A percentile compares a stretch with the other conserved stretches of the same genome.
phyloP scores from a whole-genome alignment of 805 yeast species.

The Wickerhamiella siamensis region DNA sequence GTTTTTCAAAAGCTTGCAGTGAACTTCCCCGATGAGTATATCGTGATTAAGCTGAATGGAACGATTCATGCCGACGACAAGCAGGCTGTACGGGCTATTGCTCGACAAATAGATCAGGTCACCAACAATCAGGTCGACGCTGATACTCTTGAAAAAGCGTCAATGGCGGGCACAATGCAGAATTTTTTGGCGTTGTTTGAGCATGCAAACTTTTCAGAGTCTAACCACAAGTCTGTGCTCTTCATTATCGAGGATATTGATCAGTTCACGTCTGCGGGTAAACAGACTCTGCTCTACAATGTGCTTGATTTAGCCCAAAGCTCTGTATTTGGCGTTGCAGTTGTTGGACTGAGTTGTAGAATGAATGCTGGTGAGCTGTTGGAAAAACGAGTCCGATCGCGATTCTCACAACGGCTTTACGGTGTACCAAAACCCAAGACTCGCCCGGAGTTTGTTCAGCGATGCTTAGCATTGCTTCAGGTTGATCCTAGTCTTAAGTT shows the following conservation, averaged over 20 bases:
- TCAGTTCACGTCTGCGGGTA: constrained; percentile 49
- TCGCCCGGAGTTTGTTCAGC: constrained; percentile 33
- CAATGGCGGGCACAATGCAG: constrained; percentile 16
- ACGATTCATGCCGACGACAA: constrained; percentile 58
- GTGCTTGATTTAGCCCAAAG: constrained; percentile 75
- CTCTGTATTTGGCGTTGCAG: constrained; percentile 56
- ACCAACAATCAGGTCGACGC: constrained; percentile 20
- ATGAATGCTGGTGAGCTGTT: constrained; percentile 64
- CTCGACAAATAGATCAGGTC: constrained; percentile 54
- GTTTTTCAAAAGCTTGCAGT: constrained; percentile 35
- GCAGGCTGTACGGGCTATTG: constrained; percentile 71
- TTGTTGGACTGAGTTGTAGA: constrained; percentile 65
- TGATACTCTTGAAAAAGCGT: constrained; percentile 20
- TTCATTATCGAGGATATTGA: constrained; percentile 81
- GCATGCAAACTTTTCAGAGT: constrained; percentile 17
- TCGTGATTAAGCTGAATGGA: constrained; percentile 56
- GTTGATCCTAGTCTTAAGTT: constrained; percentile 18
- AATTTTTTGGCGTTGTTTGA: constrained; percentile 5
- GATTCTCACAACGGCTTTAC: constrained; percentile 72
- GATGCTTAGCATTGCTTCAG: constrained; percentile 31
- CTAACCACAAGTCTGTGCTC: constrained; percentile 39
- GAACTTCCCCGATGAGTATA: constrained; percentile 33
- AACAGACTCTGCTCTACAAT: constrained; percentile 78
- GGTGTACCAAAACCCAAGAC: constrained; percentile 38
- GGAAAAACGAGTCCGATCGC: constrained; percentile 80